Percentiles rank a stretch among this genome's conserved stretches.
Evolutionary conservation across 768 basidiomycete species (phyloP).

Genomic region (Suillus subalutaceus): DNA sequence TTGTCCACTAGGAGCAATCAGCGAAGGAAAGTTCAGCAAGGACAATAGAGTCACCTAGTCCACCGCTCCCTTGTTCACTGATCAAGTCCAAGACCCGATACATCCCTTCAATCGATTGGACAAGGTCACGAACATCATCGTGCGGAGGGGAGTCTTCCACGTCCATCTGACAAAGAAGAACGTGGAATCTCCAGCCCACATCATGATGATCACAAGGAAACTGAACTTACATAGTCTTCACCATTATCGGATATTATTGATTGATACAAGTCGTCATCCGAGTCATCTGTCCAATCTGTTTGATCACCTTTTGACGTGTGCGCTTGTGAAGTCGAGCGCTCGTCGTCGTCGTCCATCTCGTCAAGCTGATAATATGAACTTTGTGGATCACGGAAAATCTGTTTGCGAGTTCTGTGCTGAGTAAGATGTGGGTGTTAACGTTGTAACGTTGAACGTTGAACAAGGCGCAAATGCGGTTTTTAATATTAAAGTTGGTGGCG

Average conservation of each 20-base stretch:
- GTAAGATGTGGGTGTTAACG: not conserved
- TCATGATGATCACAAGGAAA: not conserved
- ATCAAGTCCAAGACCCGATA: conserved; percentile 58
- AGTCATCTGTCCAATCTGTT: not conserved
- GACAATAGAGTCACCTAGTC: conserved; percentile 45
- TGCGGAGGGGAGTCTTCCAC: conserved; percentile 13
- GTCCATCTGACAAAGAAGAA: conserved; percentile 22
- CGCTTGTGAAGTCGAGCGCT: not conserved
- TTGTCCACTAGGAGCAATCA: conserved; percentile 52
- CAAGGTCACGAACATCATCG: conserved; percentile 24
- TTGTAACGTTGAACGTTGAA: not conserved
- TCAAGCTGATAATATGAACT: not conserved
- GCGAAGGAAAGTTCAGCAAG: not conserved
- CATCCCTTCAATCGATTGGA: conserved; percentile 43
- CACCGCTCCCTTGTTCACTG: conserved; percentile 51
- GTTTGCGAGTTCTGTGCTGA: not conserved
- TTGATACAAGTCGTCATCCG: not conserved
- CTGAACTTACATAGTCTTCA: conserved; percentile 2
- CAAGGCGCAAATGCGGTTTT: not conserved
- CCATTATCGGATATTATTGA: not conserved
- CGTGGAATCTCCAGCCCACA: conserved; percentile 5
- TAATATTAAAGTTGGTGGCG: not conserved
- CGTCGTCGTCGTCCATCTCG: conserved; percentile 2
- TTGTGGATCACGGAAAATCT: not conserved
- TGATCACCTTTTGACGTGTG: not conserved